Evolutionary conservation across 1,139 yeast species (phyloP).

Genomic region (Taphrina betulina): DNA sequence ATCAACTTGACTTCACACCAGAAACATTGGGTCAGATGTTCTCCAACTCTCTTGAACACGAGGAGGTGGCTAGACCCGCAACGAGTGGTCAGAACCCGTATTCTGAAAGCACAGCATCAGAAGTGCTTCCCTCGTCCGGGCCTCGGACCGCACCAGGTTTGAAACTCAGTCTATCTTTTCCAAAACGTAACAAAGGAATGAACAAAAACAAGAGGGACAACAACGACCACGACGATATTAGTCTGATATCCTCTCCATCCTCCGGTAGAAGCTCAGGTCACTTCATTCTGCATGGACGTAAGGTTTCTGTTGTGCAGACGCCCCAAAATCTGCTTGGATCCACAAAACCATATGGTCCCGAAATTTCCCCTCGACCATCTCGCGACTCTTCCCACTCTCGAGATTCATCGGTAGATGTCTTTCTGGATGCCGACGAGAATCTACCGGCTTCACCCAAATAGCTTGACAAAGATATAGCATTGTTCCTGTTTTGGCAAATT

Average conservation of each 20-base stretch:
- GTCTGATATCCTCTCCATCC: conserved; percentile 12
- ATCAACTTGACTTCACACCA: conserved; percentile 1
- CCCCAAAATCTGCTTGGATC: conserved; percentile 16
- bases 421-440: conserved; percentile 7
- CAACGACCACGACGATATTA: not conserved
- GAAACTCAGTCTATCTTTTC: not conserved
- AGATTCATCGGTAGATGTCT: not conserved
- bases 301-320: conserved; percentile 30
- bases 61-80: too few relatives aligned
- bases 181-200: not conserved
- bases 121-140: not conserved
- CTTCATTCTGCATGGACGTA: conserved; percentile 28
- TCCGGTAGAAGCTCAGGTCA: conserved; percentile 21
- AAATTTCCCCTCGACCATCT: not conserved
- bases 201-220: not conserved
- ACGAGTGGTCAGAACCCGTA: too few relatives aligned
- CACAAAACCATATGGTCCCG: not conserved
- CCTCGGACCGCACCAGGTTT: not conserved
- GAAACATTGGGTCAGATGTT: conserved; percentile 10
- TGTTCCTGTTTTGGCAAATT: too few relatives aligned
- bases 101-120: not conserved
- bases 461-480: too few relatives aligned
- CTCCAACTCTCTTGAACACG: conserved; percentile 6
- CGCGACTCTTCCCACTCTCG: not conserved
- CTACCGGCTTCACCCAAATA: not conserved